These are phyloP conservation scores for Bipolaris zeicola DNA, from an alignment of 2,329 filamentous ascomycete genomes.

Conservation along the genomic window DNA sequence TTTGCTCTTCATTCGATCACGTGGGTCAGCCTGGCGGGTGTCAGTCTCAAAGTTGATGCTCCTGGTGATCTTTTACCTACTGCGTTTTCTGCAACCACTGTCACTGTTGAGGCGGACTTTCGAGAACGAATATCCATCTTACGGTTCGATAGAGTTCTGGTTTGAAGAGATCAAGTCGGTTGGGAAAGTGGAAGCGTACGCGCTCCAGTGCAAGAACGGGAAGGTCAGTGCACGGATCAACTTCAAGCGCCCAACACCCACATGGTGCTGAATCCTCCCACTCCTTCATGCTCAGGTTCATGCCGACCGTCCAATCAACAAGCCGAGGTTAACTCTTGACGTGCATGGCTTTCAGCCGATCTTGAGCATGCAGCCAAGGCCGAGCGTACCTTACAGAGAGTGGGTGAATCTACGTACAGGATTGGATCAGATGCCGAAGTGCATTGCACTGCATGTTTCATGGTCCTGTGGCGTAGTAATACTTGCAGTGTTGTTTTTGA, in stretches of 20 bases:
- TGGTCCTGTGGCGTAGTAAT: background rate
- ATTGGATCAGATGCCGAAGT: background rate
- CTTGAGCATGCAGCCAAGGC: background rate
- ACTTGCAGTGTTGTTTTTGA: background rate
- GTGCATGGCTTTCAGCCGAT: background rate
- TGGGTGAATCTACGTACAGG: background rate
- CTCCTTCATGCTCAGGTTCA: background rate
- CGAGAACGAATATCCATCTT: background rate
- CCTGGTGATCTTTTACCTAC: background rate
- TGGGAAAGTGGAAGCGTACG: background rate
- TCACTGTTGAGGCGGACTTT: background rate
- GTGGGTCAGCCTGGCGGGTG: background rate
- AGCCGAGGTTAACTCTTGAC: background rate
- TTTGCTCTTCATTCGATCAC: background rate
- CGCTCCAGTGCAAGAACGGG: background rate
- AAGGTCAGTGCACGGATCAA: conserved; percentile 4
- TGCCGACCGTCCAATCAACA: background rate
- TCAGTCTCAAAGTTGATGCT: background rate
- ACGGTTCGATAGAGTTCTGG: background rate
- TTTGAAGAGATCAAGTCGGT: background rate
- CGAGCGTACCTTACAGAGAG: background rate
- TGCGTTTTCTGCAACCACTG: background rate
- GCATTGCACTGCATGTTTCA: background rate
- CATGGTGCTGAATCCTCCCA: background rate
- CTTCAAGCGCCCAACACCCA: background rate